Conservation (phyloP, 148 eudicot genomes). For the Rhododendron simsii region DNA sequence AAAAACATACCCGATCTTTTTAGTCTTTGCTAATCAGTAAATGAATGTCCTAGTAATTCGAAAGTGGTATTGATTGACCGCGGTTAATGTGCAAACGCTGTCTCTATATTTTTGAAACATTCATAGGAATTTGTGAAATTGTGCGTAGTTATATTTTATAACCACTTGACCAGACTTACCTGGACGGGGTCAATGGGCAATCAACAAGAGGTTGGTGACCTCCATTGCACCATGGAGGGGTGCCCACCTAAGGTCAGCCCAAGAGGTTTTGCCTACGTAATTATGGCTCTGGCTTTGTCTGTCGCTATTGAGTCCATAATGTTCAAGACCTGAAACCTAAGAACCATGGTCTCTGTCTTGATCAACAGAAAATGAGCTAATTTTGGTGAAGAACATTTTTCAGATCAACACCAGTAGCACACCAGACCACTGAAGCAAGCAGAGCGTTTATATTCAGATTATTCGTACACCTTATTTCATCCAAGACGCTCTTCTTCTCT, state of each 20-base stretch:
- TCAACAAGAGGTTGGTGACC: constrained; percentile 22
- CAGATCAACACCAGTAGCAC: not conserved
- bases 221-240: no score
- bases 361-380: not conserved
- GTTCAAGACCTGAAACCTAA: not conserved
- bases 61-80: not conserved
- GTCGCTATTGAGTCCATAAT: not conserved
- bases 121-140: no score
- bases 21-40: not conserved
- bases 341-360: not conserved
- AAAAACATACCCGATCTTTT: not conserved
- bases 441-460: not conserved
- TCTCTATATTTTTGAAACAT: not conserved
- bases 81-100: not conserved
- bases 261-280: no score
- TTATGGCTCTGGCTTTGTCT: not conserved
- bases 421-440: not conserved
- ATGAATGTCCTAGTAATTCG: not conserved
- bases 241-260: no score
- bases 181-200: constrained; percentile 78
- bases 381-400: not conserved
- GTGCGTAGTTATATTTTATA: not conserved
- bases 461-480: not conserved
- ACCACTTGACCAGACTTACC: constrained; percentile 42
- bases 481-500: not conserved